phyloP scores from a whole-genome alignment of 129 eudicot species.

The Escallonia rubra region DNA sequence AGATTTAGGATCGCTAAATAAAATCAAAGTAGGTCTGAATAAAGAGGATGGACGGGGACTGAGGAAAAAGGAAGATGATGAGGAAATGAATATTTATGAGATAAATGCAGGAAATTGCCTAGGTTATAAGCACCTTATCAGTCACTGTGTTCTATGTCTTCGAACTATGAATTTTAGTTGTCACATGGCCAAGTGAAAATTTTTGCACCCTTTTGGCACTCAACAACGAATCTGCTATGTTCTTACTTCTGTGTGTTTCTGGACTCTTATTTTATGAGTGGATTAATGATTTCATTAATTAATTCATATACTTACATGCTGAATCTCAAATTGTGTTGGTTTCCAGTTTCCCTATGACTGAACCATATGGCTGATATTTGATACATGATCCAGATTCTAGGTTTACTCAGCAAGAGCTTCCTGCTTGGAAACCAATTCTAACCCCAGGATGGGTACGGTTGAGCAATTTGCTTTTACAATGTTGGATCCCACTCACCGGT shows the following conservation, averaged over 20 bases:
- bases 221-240: background rate
- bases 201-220: background rate
- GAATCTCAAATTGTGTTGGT: background rate
- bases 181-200: too few species aligned
- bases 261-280: constrained; percentile 4
- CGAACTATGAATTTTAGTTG: too few species aligned
- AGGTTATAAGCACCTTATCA: background rate
- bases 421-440: constrained; percentile 90
- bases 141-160: background rate
- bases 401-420: constrained; percentile 95
- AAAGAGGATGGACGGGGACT: too few species aligned
- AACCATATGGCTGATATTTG: background rate
- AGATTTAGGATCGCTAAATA: too few species aligned
- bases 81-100: background rate
- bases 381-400: constrained; percentile 57
- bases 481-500: background rate
- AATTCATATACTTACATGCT: too few species aligned
- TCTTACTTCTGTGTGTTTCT: background rate
- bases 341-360: background rate
- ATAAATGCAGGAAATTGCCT: background rate
- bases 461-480: background rate
- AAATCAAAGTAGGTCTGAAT: too few species aligned
- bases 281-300: background rate
- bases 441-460: constrained; percentile 73
- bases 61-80: too few species aligned